Percentiles rank a stretch among this genome's conserved stretches.
These are phyloP conservation scores for Dissophora ornata DNA, from an alignment of 192 early-diverging fungal species.

Conservation along the genomic window DNA sequence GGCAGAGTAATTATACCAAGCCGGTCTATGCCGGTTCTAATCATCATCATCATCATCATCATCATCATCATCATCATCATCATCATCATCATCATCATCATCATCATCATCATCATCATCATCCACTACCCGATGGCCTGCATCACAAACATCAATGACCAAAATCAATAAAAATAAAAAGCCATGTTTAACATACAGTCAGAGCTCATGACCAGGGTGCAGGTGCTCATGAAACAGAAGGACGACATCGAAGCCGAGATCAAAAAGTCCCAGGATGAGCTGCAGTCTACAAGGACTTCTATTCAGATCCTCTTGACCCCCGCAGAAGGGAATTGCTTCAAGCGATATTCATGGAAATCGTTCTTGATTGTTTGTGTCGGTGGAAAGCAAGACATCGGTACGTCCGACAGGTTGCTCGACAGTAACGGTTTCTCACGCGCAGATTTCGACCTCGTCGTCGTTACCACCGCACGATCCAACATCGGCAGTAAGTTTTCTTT, in stretches of 20 bases:
- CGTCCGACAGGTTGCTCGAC: constrained; percentile 60
- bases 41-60: too few relatives aligned
- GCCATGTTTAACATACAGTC: constrained; percentile 41
- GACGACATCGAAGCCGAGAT: constrained; percentile 60
- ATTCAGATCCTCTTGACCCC: too few relatives aligned
- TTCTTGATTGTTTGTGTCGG: too few relatives aligned
- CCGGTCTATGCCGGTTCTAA: too few relatives aligned
- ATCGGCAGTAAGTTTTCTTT: constrained; percentile 26
- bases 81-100: too few relatives aligned
- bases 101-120: too few relatives aligned
- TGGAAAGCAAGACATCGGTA: constrained; percentile 61
- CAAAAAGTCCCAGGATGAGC: constrained; percentile 45
- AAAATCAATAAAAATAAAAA: too few relatives aligned
- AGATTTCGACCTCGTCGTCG: constrained; percentile 64
- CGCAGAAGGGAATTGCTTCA: too few relatives aligned
- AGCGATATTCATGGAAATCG: not conserved
- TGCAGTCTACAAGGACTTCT: constrained; percentile 39
- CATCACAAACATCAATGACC: too few relatives aligned
- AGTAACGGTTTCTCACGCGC: constrained; percentile 61
- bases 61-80: too few relatives aligned
- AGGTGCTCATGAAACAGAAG: constrained; percentile 60
- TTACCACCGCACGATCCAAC: constrained; percentile 54
- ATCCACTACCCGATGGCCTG: too few relatives aligned
- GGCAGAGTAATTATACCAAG: too few relatives aligned
- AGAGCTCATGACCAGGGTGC: constrained; percentile 45